A percentile compares a stretch with the other conserved stretches of the same genome.
These are phyloP conservation scores for Rhizopus microsporus DNA, from an alignment of 371 early-diverging fungal species.

Conservation along the genomic window DNA sequence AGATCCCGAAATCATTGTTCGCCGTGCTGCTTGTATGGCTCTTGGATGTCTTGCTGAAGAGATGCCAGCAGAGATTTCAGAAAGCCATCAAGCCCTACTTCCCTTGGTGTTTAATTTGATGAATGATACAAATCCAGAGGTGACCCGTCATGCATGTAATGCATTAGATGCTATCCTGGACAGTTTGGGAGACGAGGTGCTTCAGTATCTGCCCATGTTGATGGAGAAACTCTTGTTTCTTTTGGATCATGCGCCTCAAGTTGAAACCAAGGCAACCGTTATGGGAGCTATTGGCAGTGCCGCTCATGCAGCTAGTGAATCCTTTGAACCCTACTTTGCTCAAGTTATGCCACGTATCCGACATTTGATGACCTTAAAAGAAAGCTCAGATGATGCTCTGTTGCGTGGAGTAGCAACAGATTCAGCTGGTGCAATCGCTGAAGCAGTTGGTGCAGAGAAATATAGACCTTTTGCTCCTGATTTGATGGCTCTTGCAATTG, in stretches of 20 bases:
- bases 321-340: conserved; percentile 80
- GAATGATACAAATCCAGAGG: conserved; percentile 71
- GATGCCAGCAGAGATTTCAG: conserved; percentile 76
- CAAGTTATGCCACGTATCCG: conserved; percentile 71
- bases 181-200: conserved; percentile 75
- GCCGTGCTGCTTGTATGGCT: conserved; percentile 88
- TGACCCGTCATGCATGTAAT: conserved; percentile 79
- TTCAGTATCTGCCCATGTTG: conserved; percentile 79
- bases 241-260: conserved; percentile 62
- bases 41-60: conserved; percentile 82
- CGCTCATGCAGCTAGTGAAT: conserved; percentile 80
- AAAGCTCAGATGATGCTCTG: conserved; percentile 67
- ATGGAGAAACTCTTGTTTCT: conserved; percentile 78
- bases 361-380: conserved; percentile 69
- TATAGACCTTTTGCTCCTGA: conserved; percentile 78
- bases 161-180: conserved; percentile 88
- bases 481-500: conserved; percentile 75
- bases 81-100: conserved; percentile 76
- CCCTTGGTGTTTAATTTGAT: conserved; percentile 83
- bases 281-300: conserved; percentile 87
- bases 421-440: conserved; percentile 82
- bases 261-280: conserved; percentile 72
- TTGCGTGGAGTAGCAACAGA: conserved; percentile 89
- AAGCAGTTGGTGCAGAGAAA: conserved; percentile 82
- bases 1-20: conserved; percentile 77